Percentiles rank a stretch among this genome's conserved stretches.
Conservation (phyloP, 75 land plant genomes). For the Selaginella tamariscina region DNA sequence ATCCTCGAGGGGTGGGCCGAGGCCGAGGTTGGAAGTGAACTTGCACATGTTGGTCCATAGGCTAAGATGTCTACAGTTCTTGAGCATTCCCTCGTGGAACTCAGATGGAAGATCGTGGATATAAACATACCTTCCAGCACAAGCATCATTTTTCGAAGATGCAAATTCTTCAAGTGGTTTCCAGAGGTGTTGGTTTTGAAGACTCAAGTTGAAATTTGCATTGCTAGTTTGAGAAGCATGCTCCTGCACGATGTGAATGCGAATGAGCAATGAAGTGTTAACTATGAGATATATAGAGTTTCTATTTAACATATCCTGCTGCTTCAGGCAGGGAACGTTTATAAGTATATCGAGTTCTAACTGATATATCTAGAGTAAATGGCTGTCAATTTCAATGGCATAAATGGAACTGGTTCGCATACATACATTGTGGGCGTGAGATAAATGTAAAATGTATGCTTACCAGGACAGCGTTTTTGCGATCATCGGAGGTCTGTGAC, state of each 20-base stretch:
- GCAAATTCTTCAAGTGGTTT: not conserved
- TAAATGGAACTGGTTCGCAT: too few relatives aligned
- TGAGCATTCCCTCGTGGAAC: not conserved
- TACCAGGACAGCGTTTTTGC: not conserved
- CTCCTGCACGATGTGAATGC: too few relatives aligned
- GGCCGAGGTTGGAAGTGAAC: not conserved
- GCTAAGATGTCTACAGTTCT: not conserved
- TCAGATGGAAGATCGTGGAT: not conserved
- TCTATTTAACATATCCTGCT: too few relatives aligned
- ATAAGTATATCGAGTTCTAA: too few relatives aligned
- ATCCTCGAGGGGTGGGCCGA: slow-evolving; percentile 18
- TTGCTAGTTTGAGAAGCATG: too few relatives aligned
- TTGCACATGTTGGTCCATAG: not conserved
- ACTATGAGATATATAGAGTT: too few relatives aligned
- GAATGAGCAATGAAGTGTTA: too few relatives aligned
- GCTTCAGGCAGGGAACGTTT: too few relatives aligned
- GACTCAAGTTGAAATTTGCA: not conserved
- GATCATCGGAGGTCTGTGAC: too few relatives aligned
- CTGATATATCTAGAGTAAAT: too few relatives aligned
- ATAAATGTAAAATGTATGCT: too few relatives aligned
- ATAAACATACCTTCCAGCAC: not conserved
- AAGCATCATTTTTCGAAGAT: not conserved
- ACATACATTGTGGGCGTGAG: too few relatives aligned
- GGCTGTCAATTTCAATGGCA: not conserved
- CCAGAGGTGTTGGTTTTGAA: not conserved